Evolutionary conservation across 2,329 filamentous ascomycete genomes (phyloP).

Genomic region (Thermoascus crustaceus): DNA sequence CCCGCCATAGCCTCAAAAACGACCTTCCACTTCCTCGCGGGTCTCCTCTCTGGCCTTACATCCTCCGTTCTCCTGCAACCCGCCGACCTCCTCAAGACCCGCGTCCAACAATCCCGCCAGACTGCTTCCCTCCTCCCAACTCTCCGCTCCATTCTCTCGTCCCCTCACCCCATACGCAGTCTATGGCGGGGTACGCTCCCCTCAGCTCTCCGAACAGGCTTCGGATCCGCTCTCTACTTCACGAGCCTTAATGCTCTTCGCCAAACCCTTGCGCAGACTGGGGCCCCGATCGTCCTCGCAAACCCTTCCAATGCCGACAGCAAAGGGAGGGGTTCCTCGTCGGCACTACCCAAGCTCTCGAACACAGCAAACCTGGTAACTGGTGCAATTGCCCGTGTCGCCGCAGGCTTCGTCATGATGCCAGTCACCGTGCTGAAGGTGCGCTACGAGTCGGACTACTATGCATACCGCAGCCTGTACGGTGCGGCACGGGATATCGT

Average conservation of each 20-base stretch:
- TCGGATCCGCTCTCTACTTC: slow-evolving; percentile 92
- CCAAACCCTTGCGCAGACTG: slow-evolving; percentile 49
- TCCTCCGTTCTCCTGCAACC: slow-evolving; percentile 89
- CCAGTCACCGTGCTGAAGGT: slow-evolving; percentile 95
- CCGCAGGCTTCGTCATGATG: slow-evolving; percentile 87
- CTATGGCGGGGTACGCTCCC: slow-evolving; percentile 92
- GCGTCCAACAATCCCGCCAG: slow-evolving; percentile 74
- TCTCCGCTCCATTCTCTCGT: slow-evolving; percentile 60
- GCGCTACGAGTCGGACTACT: slow-evolving; percentile 82
- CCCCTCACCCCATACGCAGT: slow-evolving; percentile 57
- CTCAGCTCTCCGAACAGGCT: slow-evolving; percentile 84
- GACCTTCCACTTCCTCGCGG: slow-evolving; percentile 77
- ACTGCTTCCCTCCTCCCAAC: slow-evolving; percentile 60
- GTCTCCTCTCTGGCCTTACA: slow-evolving; percentile 75
- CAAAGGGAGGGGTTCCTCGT: slow-evolving; percentile 43
- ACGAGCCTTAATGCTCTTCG: slow-evolving; percentile 76
- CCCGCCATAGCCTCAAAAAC: slow-evolving; percentile 37
- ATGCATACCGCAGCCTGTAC: slow-evolving; percentile 69
- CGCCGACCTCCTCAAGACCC: slow-evolving; percentile 91
- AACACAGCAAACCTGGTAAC: slow-evolving; percentile 79
- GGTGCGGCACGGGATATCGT: slow-evolving; percentile 69
- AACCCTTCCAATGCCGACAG: slow-evolving; percentile 18
- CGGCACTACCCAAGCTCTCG: slow-evolving; percentile 70
- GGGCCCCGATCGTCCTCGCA: slow-evolving; percentile 33
- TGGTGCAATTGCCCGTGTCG: slow-evolving; percentile 73